A percentile compares a stretch with the other conserved stretches of the same genome.
Evolutionary conservation across 2,329 filamentous ascomycete species (phyloP).

Genomic region (Penicillium sp.): DNA sequence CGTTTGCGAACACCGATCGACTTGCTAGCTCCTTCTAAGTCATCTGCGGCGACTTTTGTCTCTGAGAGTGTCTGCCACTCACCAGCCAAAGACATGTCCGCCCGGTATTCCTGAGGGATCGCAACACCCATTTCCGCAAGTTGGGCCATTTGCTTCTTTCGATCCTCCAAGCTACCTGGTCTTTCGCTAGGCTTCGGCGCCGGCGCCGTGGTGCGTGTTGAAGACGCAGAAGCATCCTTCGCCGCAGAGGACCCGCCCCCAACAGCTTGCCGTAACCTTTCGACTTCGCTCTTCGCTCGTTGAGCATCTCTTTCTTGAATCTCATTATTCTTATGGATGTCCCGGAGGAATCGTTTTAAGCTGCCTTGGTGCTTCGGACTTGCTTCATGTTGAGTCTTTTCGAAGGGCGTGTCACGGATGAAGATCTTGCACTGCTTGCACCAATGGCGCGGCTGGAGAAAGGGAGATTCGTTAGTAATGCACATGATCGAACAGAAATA

Average conservation of each 20-base stretch:
- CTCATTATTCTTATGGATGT: conserved; percentile 84
- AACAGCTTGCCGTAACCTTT: conserved; percentile 79
- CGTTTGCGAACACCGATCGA: conserved; percentile 52
- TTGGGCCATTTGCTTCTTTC: conserved; percentile 84
- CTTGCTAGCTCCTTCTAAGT: conserved; percentile 43
- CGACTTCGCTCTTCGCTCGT: conserved; percentile 80
- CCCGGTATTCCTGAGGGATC: conserved; percentile 76
- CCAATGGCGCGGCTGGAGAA: conserved; percentile 78
- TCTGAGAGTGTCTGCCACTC: conserved; percentile 78
- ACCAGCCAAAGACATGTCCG: conserved; percentile 83
- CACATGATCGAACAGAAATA: conserved; percentile 23
- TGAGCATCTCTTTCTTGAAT: conserved; percentile 80
- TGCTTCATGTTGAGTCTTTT: conserved; percentile 85
- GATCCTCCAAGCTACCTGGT: conserved; percentile 64
- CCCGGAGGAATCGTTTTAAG: conserved; percentile 86
- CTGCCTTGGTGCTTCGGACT: conserved; percentile 82
- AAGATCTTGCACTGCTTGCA: conserved; percentile 94
- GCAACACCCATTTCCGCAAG: conserved; percentile 84
- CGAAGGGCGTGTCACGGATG: conserved; percentile 90
- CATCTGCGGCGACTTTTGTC: conserved; percentile 46
- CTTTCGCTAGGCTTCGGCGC: conserved; percentile 35
- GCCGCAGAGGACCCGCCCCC: conserved; percentile 46
- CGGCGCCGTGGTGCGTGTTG: conserved; percentile 38
- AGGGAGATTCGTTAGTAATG: not conserved
- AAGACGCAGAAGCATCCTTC: conserved; percentile 26